Conservation (phyloP, 2,329 filamentous ascomycete genomes). For the Zasmidium citrigriseum region DNA sequence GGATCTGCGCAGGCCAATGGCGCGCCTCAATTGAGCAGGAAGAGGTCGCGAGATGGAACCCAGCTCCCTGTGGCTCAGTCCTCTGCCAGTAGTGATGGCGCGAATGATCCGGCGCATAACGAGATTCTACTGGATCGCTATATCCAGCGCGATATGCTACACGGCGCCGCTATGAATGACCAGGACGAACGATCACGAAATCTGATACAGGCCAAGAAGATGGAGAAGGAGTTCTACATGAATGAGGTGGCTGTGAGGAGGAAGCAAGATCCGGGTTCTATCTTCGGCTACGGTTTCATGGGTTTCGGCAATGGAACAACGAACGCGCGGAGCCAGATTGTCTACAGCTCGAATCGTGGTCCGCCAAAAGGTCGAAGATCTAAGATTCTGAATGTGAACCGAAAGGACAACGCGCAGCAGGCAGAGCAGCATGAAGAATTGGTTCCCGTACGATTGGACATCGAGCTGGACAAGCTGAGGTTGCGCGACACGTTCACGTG, state of each 20-base stretch:
- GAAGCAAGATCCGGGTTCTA: conserved; percentile 56
- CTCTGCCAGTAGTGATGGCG: conserved; percentile 10
- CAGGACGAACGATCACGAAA: conserved; percentile 44
- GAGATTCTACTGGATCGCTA: conserved; percentile 61
- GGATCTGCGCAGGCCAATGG: conserved; percentile 46
- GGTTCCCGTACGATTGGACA: conserved; percentile 86
- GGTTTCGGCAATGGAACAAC: conserved; percentile 88
- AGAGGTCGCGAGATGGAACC: conserved; percentile 62
- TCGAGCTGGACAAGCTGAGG: conserved; percentile 94
- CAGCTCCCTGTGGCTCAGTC: conserved; percentile 45
- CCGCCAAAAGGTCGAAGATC: conserved; percentile 77
- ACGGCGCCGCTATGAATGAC: conserved; percentile 55
- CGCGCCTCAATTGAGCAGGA: conserved; percentile 50
- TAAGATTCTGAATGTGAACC: conserved; percentile 69
- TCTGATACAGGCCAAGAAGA: conserved; percentile 63
- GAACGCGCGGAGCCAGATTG: conserved; percentile 66
- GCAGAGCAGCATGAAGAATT: conserved; percentile 89
- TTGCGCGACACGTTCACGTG: conserved; percentile 97
- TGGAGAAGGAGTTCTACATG: conserved; percentile 69
- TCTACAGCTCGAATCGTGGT: conserved; percentile 78
- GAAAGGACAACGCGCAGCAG: conserved; percentile 80
- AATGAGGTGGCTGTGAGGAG: conserved; percentile 63
- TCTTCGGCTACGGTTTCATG: conserved; percentile 74
- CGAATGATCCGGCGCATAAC: conserved; percentile 26
- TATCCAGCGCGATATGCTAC: conserved; percentile 63